Base-by-base conservation (phyloP, 116 monocot genomes). In the Phalaenopsis hybrid region DNA sequence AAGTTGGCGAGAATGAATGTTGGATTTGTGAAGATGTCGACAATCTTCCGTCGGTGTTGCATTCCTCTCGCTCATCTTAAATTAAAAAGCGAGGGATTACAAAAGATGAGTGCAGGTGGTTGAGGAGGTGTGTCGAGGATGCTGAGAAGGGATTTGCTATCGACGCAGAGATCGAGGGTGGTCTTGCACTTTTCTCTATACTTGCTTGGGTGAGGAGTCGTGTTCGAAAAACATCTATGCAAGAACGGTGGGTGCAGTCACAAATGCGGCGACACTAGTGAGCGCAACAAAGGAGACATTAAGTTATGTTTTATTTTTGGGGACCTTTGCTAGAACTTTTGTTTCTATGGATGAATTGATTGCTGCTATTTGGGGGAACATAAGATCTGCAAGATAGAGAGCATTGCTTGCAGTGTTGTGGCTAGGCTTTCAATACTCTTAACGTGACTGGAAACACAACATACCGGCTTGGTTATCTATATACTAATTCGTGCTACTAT, bases 61-160 rank as follows among this genome's bases (percentile, higher is more conserved):
- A 2, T 2, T 41, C 41, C 41, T 41, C 41, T 41, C 4, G 41
- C 41, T 41, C 2, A 3, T 41, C 41, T 77, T 51, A 20, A 52
- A 77, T 77, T 11, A 44, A 75, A 8, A n/a, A 31, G 12, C 52
- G 21, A 45, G 75, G 75, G 13, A 1, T 77, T 8, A 23, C 81
- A 49, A 80, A 84, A 34, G 83, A 89, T 52, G 83, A 85, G 33
- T 81, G 81, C 83, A 86, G 83, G 88, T 70, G 84, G 82, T 80
- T 92, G 34, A 85, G 89, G 80, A 86, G 96, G 46, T 91, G 88
- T 81, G 17, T 89, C 50, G 84, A 86, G 87, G 96, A 94, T 8
- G 82, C 94, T 13, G 90, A 83, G 9, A 98, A 98, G 86, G 98
- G 98, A 3, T 98, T 98, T 78, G 84, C 86, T 12, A 98, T 98